Conservation (phyloP, 2,329 filamentous ascomycete species). For the Orbilia brochopaga region DNA sequence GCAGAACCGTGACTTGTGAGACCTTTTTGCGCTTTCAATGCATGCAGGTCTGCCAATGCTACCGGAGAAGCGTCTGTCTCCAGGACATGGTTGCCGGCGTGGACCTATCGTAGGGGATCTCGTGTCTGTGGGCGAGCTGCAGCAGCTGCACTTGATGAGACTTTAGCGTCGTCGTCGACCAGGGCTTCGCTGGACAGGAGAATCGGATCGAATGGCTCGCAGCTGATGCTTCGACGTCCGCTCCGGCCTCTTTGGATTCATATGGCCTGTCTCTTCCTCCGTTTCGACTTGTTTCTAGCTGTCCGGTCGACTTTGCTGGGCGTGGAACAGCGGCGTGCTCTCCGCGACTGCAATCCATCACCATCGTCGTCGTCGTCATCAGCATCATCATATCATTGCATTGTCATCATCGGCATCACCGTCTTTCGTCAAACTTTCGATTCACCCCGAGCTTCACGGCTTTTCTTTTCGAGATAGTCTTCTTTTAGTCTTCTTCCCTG, state of each 20-base stretch:
- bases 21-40: slow-evolving; percentile 43
- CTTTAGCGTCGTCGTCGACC: slow-evolving; percentile 26
- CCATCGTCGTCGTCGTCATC: not conserved
- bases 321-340: slow-evolving; percentile 22
- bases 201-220: not conserved
- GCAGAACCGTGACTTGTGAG: slow-evolving; percentile 47
- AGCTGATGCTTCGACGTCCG: slow-evolving; percentile 12
- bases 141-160: slow-evolving; percentile 24
- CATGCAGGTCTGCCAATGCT: slow-evolving; percentile 35
- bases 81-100: slow-evolving; percentile 21
- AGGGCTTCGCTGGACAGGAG: slow-evolving; percentile 8
- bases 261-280: slow-evolving; percentile 14
- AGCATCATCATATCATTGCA: not conserved
- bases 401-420: no score
- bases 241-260: slow-evolving; percentile 11
- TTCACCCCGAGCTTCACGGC: slow-evolving; percentile 12
- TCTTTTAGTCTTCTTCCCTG: slow-evolving; percentile 23
- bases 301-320: slow-evolving; percentile 44
- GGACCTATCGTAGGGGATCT: slow-evolving; percentile 50
- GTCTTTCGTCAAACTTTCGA: not conserved
- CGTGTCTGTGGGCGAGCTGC: slow-evolving; percentile 33
- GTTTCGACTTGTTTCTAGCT: slow-evolving; percentile 8
- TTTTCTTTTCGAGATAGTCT: slow-evolving; percentile 26
- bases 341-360: slow-evolving; percentile 41
- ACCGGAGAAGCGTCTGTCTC: slow-evolving; percentile 6